Evolutionary conservation across 2,329 filamentous ascomycete species (phyloP).

Genomic region (Exophiala alcalophila): DNA sequence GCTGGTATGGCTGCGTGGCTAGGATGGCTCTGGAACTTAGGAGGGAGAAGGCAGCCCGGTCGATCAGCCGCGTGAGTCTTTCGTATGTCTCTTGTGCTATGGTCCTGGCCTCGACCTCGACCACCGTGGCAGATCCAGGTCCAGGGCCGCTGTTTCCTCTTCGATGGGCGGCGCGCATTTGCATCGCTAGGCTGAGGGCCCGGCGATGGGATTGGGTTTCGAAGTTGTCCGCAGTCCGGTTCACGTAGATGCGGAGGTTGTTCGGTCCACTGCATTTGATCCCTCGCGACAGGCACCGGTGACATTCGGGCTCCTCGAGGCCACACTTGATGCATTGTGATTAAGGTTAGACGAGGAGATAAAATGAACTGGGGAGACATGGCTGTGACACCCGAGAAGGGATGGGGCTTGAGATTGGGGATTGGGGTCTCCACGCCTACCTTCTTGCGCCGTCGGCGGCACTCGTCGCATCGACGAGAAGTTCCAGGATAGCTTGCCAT

Average conservation of each 20-base stretch:
- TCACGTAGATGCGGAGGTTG: conserved; percentile 1
- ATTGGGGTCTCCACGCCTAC: too few relatives aligned
- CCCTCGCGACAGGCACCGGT: conserved; percentile 4
- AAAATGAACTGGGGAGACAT: too few relatives aligned
- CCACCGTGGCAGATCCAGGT: not conserved
- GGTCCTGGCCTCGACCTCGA: not conserved
- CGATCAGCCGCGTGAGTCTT: not conserved
- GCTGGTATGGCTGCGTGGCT: not conserved
- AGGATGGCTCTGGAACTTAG: not conserved
- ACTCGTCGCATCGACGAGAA: conserved; percentile 6
- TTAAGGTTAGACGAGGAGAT: too few relatives aligned
- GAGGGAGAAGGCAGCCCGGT: not conserved
- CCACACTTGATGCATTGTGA: too few relatives aligned
- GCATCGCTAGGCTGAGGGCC: conserved; percentile 7
- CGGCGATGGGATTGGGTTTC: conserved; percentile 2
- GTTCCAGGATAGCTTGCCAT: conserved; percentile 8
- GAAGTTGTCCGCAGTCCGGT: conserved; percentile 4
- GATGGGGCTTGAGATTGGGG: too few relatives aligned
- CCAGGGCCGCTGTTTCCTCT: not conserved
- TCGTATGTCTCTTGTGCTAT: too few relatives aligned
- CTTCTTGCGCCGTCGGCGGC: conserved; percentile 8
- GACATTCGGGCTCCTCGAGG: conserved; percentile 3
- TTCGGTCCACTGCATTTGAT: conserved; percentile 8
- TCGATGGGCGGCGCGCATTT: not conserved
- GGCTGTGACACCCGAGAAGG: too few relatives aligned